Evolutionary conservation across 2,329 filamentous ascomycete species (phyloP), one percentile per base, ranked within the genome.

Genomic region (Neofusicoccum sp.): DNA sequence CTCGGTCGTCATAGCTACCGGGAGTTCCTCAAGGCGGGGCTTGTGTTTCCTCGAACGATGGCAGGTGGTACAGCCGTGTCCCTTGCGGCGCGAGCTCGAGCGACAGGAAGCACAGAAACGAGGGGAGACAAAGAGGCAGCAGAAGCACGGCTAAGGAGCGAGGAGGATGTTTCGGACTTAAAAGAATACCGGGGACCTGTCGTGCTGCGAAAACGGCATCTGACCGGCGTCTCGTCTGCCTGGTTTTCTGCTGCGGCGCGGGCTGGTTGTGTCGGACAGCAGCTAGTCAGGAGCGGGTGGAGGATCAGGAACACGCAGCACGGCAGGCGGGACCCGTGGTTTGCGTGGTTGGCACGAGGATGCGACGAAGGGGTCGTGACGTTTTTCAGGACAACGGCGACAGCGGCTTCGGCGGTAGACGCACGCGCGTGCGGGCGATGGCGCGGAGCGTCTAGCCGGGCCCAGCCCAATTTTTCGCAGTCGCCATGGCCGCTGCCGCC

Each of bases 1-100:
- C 45, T 51, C 47, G 30, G 31, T 51, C 38, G 58, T 38, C 58
- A 60, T 60, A 16, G 58, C 16, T 28, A 5, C 34, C 24, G n/a
- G 20, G 20, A 28, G 20, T 36, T 9, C 11, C 4, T 3, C 16
- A 53, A 14, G 48, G 48, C 48, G 38, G 48, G 40, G 24, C 12
- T n/a, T 11, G 11, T 30, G 38, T 7, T 2, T 24, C 9, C 3
- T 8, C 28, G 28, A 48, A 48, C 20, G 51, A n/a, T 58, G 54
- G 53, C 16, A 8, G 34, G 36, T 56, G 26, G 51, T 24, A 56
- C 51, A 51, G 31, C 7, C 16, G 6, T 31, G 30, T 36, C 51
- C 36, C 51, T 53, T 53, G 49, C 49, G 34, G 34, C 7, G 49
- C n/a, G 12, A 31, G 47, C 33, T 36, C 31, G 33, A 33, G 47